These are phyloP conservation scores for Turritis glabra DNA, from an alignment of 345 rosid species.

Conservation along the genomic window DNA sequence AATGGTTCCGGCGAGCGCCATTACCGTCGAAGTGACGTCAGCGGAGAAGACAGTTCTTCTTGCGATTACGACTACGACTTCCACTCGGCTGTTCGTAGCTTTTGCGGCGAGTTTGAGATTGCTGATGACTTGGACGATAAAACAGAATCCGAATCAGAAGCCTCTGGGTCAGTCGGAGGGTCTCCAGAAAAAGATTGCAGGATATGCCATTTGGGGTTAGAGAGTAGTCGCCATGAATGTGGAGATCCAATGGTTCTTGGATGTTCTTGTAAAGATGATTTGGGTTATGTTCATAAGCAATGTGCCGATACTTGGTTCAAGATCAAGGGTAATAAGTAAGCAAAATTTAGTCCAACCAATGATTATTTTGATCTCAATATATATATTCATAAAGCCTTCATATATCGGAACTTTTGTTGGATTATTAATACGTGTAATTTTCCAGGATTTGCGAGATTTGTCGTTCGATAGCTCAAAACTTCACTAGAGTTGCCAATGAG, in stretches of 20 bases:
- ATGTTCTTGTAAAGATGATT: conserved; percentile 91
- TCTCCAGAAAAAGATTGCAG: conserved; percentile 65
- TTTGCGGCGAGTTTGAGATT: conserved; percentile 42
- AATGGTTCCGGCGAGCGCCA: conserved; percentile 18
- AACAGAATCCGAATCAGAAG: conserved; percentile 12
- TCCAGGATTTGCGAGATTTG: conserved; percentile 95
- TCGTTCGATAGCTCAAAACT: conserved; percentile 71
- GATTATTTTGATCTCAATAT: neutral
- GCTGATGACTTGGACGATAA: conserved; percentile 15
- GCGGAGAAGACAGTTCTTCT: conserved; percentile 38
- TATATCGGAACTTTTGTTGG: neutral
- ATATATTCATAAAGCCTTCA: neutral
- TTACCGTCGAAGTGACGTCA: conserved; percentile 34
- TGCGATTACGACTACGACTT: conserved; percentile 40
- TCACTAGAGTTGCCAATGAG: conserved; percentile 43
- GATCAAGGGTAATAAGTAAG: conserved; percentile 89
- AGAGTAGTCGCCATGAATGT: conserved; percentile 52
- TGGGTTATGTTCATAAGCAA: conserved; percentile 91
- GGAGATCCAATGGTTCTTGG: conserved; percentile 84
- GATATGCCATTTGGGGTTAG: conserved; percentile 92
- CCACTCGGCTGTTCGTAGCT: conserved; percentile 43
- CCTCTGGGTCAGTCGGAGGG: neutral
- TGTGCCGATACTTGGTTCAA: conserved; percentile 99
- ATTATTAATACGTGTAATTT: neutral
- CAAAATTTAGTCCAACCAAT: neutral